Conservation (phyloP, 1,284 basidiomycete species). For the Apiotrichum gamsii region DNA sequence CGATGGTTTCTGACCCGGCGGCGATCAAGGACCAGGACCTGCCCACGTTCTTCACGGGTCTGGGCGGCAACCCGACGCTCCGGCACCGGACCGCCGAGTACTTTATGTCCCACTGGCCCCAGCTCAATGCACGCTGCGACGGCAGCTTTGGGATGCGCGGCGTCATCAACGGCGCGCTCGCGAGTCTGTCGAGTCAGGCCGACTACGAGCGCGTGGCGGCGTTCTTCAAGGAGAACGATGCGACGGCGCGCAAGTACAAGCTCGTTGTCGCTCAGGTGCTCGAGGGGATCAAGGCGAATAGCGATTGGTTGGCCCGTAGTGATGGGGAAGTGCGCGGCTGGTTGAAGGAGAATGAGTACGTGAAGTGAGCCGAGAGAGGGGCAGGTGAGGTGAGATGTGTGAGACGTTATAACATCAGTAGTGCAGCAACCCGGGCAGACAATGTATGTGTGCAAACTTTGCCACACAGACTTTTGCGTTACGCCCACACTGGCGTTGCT, state of each 20-base stretch:
- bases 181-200: slow-evolving; percentile 57
- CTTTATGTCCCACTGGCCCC: slow-evolving; percentile 58
- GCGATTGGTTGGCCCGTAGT: slow-evolving; percentile 52
- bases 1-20: slow-evolving; percentile 51
- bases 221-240: too few relatives aligned
- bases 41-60: slow-evolving; percentile 50
- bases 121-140: slow-evolving; percentile 66
- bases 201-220: slow-evolving; percentile 61
- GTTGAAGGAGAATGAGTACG: slow-evolving; percentile 53
- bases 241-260: slow-evolving; percentile 49
- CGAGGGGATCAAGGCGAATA: slow-evolving; percentile 51
- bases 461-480: too few relatives aligned
- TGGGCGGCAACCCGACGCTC: slow-evolving; percentile 34
- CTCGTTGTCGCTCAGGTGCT: slow-evolving; percentile 51
- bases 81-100: slow-evolving; percentile 42
- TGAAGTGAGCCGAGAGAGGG: too few relatives aligned
- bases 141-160: slow-evolving; percentile 55
- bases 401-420: too few relatives aligned
- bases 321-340: slow-evolving; percentile 52
- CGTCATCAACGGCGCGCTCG: slow-evolving; percentile 53
- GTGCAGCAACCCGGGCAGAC: too few relatives aligned
- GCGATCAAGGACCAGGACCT: slow-evolving; percentile 60
- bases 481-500: too few relatives aligned
- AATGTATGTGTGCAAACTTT: too few relatives aligned
- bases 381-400: too few relatives aligned